phyloP scores from a whole-genome alignment of 805 yeast species.

The Priceomyces carsonii region DNA sequence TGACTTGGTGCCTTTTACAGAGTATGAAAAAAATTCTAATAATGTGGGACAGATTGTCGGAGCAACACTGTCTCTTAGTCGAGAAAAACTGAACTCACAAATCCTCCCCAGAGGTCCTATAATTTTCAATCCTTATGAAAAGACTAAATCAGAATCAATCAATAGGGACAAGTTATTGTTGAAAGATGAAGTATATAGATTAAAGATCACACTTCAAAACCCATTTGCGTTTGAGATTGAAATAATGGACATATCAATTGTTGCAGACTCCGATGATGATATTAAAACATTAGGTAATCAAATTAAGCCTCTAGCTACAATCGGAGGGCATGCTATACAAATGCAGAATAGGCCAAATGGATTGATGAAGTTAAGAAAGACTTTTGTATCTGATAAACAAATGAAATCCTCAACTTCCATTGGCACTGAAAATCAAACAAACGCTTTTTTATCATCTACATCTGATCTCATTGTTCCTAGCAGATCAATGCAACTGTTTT shows the following conservation, averaged over 20 bases:
- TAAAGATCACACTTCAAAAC: conserved; percentile 64
- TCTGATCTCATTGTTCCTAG: conserved; percentile 24
- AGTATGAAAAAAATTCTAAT: conserved; percentile 17
- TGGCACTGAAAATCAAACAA: conserved; percentile 1
- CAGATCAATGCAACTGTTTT: conserved; percentile 32
- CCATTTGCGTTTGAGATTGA: conserved; percentile 78
- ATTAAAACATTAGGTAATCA: conserved; percentile 27
- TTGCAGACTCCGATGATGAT: conserved; percentile 25
- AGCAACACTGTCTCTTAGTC: too few species aligned
- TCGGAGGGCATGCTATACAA: neutral
- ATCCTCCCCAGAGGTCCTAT: conserved; percentile 13
- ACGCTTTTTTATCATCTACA: neutral
- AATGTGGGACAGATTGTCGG: too few species aligned
- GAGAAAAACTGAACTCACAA: conserved; percentile 5
- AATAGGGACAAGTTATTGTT: conserved; percentile 50
- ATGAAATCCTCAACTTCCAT: conserved; percentile 3
- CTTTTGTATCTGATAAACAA: neutral
- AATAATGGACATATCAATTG: conserved; percentile 49
- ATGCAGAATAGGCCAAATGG: neutral
- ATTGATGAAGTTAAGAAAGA: neutral
- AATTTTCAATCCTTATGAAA: conserved; percentile 54
- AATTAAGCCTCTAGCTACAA: conserved; percentile 18
- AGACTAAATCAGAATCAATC: conserved; percentile 24
- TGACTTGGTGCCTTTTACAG: conserved; percentile 44
- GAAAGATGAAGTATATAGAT: conserved; percentile 55